These are phyloP conservation scores for Salix udensis DNA, from an alignment of 345 rosid species.

Conservation along the genomic window DNA sequence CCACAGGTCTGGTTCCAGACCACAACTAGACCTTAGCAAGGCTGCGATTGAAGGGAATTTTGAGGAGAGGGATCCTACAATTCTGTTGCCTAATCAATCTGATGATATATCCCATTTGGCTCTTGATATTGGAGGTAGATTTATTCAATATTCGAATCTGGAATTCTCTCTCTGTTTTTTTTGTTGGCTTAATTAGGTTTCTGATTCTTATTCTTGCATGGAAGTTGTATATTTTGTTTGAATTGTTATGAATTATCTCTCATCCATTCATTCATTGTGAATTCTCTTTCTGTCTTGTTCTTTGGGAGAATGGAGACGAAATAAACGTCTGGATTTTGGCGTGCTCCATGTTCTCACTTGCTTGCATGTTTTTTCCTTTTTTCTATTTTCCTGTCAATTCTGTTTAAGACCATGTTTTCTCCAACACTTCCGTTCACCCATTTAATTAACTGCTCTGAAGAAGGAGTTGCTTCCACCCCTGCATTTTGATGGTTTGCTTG, in stretches of 20 bases:
- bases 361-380: background rate
- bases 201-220: background rate
- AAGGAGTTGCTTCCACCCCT: background rate
- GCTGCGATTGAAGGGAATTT: slow-evolving; percentile 92
- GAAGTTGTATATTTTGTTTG: background rate
- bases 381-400: background rate
- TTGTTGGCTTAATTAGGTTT: background rate
- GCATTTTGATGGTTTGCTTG: background rate
- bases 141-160: background rate
- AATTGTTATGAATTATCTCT: background rate
- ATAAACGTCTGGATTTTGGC: background rate
- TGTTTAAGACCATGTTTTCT: background rate
- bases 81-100: slow-evolving; percentile 92
- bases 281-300: too few species aligned
- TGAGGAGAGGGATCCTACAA: slow-evolving; percentile 92
- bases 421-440: background rate
- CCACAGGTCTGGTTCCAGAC: slow-evolving; percentile 89
- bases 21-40: slow-evolving; percentile 92
- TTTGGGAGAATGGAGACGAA: background rate
- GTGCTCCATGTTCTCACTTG: background rate
- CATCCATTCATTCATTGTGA: background rate
- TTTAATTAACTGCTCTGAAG: background rate
- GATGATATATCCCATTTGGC: slow-evolving; percentile 97
- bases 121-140: slow-evolving; percentile 92
- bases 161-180: background rate